Base-by-base conservation (phyloP, 2,329 filamentous ascomycete genomes). In the Pseudogymnoascus sp. region DNA sequence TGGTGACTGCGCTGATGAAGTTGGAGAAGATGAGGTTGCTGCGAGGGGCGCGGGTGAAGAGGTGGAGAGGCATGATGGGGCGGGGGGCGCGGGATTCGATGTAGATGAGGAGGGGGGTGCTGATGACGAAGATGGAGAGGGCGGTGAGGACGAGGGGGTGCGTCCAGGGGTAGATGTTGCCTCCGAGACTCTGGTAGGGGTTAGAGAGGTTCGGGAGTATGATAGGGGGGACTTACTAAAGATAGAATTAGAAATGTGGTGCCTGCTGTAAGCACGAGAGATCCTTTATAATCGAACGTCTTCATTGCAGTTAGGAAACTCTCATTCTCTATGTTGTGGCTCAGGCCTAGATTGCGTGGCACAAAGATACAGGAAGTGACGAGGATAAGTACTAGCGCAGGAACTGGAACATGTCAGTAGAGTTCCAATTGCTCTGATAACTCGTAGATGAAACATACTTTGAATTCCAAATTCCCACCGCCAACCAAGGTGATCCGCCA, bases 401-500 rank as follows among this genome's bases (percentile, higher is more conserved):
- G 80, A 3, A 87, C 77, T 73, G 1, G n/a, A 14, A 1, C 1
- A 57, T 57, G 28, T 57, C 7, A 57, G 28, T 34, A 57, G 5
- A 19, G 25, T 13, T 14, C 16, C 28, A 34, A 34, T 21, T 28
- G 11, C 14, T 16, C 45, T n/a, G 19, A 13, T 16, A 19, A 2
- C 6, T 21, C 3, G n/a, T 25, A 21, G 6, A 57, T 34, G 4
- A 4, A 10, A 19, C 51, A 3, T 57, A 57, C 51, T 19, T n/a
- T 88, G 85, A 6, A 87, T 74, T 62, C 83, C 84, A 71, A 88
- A 91, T 64, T 88, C 87, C 85, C 86, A 89, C 45, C 89, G 79
- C 89, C 89, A 92, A 31, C 89, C 89, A 1, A 92, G 74, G 36
- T 78, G 79, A 70, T 92, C 88, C 23, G 87, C 87, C 71, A 92